These are phyloP conservation scores for Colletotrichum sp. DNA, from an alignment of 2,329 filamentous ascomycete species.

Conservation along the genomic window DNA sequence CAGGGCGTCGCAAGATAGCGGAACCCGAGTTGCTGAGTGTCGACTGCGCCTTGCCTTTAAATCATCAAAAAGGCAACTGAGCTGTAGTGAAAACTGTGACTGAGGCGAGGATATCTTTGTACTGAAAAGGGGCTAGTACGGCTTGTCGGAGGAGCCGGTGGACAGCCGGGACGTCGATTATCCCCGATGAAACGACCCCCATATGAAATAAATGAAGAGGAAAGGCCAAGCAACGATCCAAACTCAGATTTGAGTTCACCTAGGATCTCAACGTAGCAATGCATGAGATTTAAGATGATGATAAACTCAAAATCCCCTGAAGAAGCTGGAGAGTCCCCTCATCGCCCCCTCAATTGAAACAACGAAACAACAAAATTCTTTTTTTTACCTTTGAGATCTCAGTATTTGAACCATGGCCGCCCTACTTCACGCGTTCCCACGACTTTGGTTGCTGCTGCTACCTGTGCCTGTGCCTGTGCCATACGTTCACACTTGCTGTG, in stretches of 20 bases:
- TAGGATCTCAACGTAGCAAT: background rate
- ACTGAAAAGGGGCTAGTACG: background rate
- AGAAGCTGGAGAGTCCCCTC: background rate
- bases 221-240: background rate
- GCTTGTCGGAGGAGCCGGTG: background rate
- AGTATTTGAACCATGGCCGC: background rate
- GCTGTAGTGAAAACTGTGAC: background rate
- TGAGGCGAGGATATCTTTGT: background rate
- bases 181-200: background rate
- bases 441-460: fast-evolving
- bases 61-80: too few relatives aligned
- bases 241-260: background rate
- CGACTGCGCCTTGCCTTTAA: too few relatives aligned
- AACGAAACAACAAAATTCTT: background rate
- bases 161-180: background rate
- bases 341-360: background rate
- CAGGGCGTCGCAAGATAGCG: too few relatives aligned
- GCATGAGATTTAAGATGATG: background rate
- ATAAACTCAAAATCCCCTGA: background rate
- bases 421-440: fast-evolving
- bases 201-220: background rate
- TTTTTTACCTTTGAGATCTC: background rate
- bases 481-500: background rate
- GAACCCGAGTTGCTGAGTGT: too few relatives aligned
- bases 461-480: background rate